Evolutionary conservation across 2,329 filamentous ascomycete genomes (phyloP).

Genomic region (Taxawa tesnikishii): DNA sequence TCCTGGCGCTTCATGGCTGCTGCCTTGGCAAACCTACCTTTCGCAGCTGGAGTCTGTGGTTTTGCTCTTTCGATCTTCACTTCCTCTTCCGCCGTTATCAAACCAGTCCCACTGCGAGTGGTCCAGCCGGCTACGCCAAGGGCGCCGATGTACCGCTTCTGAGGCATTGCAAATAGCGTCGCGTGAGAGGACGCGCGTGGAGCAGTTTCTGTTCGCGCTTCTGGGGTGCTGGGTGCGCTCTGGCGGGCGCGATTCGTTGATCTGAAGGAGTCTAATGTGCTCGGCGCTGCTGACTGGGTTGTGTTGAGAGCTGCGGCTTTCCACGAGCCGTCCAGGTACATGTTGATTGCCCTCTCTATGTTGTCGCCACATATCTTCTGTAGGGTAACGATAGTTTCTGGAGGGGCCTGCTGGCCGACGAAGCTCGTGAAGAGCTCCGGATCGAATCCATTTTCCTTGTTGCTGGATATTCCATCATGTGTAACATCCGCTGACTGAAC

Average conservation of each 20-base stretch:
- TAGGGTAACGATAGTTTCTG: conserved; percentile 33
- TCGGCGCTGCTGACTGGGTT: neutral
- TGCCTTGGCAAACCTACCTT: conserved; percentile 27
- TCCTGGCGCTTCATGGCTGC: conserved; percentile 59
- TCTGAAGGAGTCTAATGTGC: conserved; percentile 4
- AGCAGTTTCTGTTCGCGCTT: neutral
- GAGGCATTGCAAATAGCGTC: conserved; percentile 32
- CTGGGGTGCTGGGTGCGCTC: conserved; percentile 3
- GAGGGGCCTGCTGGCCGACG: conserved; percentile 39
- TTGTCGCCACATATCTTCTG: conserved; percentile 38
- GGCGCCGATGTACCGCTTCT: conserved; percentile 69
- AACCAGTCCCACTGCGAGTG: conserved; percentile 63
- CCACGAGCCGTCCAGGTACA: conserved; percentile 55
- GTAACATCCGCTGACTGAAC: neutral
- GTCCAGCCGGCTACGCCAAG: conserved; percentile 90
- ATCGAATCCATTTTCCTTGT: conserved; percentile 35
- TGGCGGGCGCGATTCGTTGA: conserved; percentile 1
- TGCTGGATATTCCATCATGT: conserved; percentile 6
- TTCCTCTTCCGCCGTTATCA: conserved; percentile 71
- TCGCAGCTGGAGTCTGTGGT: conserved; percentile 43
- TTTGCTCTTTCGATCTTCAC: conserved; percentile 80
- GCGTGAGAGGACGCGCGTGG: conserved; percentile 5
- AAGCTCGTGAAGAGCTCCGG: conserved; percentile 42
- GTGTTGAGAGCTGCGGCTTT: conserved; percentile 18
- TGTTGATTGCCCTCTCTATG: conserved; percentile 50